Evolutionary conservation across 202 grass and related monocot species (phyloP), one percentile per base, ranked within the genome.

Genomic region (Panicum virgatum): DNA sequence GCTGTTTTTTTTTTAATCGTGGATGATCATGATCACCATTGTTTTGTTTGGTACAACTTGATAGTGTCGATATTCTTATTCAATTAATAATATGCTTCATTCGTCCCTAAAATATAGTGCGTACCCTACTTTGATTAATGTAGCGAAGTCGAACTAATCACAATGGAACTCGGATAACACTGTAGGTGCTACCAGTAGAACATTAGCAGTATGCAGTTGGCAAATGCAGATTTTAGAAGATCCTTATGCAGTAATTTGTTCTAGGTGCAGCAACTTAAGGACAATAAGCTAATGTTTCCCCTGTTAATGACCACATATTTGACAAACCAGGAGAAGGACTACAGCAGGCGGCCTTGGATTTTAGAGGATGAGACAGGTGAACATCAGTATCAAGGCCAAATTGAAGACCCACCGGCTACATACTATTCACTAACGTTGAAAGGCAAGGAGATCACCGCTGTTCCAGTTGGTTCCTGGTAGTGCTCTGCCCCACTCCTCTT

Each of bases 321-420:
- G 69, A 47, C 4, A 40, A 79, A 69, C 71, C 83, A 96, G 93
- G 94, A 97, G 27, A 97, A 89, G 27, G 75, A 85, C 60, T 46
- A 87, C 83, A 89, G 81, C 57, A 80, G 54, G 48, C 94, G 83
- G 71, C 86, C 94, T 15, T 97, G 92, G 90, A 86, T 97, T 62
- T 79, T 97, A 69, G 92, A 97, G 86, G 90, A 97, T 62, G 92
- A 97, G 37, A 94, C 90, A 62, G 90, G 90, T 8, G 82, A 87
- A 73, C 56, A 90, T 85, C 92, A 94, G 90, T 97, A 67, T 81
- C 92, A 94, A 69, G 84, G 92, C 62, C 88, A 86, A 72, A 22
- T 87, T 67, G 92, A 91, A 81, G 92, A 88, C 12, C 78, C 88
- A 42, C 83, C 86, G 18, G 78, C 92, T 22, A 92, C 92, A 62